Percentiles rank a stretch among this genome's conserved stretches.
phyloP scores from a whole-genome alignment of 2,329 filamentous ascomycete genomes.

The Tolypocladium tropicale region DNA sequence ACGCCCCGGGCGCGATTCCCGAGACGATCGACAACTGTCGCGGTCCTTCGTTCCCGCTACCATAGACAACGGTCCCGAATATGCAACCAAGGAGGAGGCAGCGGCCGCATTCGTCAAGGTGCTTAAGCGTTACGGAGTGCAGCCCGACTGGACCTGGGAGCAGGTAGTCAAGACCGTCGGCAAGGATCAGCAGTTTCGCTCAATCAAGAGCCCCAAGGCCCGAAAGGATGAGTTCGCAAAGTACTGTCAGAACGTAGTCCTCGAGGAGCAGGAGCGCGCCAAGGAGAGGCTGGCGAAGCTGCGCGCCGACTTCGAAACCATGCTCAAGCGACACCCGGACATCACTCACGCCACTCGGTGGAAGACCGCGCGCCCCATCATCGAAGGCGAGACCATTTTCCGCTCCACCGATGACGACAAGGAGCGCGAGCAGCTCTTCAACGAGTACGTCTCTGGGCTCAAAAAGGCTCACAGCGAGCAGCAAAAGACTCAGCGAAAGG shows the following conservation, averaged over 20 bases:
- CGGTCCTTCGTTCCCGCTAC: slow-evolving; percentile 48
- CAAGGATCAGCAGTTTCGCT: slow-evolving; percentile 85
- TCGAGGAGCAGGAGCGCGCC: slow-evolving; percentile 88
- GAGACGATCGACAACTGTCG: slow-evolving; percentile 18
- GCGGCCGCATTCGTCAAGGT: slow-evolving; percentile 90
- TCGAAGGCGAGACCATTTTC: slow-evolving; percentile 93
- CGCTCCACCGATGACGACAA: slow-evolving; percentile 79
- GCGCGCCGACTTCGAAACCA: slow-evolving; percentile 85
- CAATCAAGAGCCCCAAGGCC: slow-evolving; percentile 86
- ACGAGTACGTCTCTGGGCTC: slow-evolving; percentile 82
- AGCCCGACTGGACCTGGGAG: slow-evolving; percentile 88
- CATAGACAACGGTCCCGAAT: slow-evolving; percentile 64
- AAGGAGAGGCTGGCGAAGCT: slow-evolving; percentile 89
- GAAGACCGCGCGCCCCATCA: slow-evolving; percentile 90
- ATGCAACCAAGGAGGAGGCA: slow-evolving; percentile 72
- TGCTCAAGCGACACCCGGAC: slow-evolving; percentile 93
- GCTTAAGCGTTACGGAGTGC: slow-evolving; percentile 72
- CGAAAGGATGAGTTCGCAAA: slow-evolving; percentile 89
- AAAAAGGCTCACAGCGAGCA: slow-evolving; percentile 71
- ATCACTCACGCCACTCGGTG: slow-evolving; percentile 96
- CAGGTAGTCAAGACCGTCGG: slow-evolving; percentile 78
- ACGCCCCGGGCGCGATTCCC: slow-evolving; percentile 17
- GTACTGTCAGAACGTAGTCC: slow-evolving; percentile 80
- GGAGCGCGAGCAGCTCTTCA: slow-evolving; percentile 82
- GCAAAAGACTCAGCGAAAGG: slow-evolving; percentile 61